Base-by-base conservation (phyloP, 306 rosid genomes). In the Neltuma alba region DNA sequence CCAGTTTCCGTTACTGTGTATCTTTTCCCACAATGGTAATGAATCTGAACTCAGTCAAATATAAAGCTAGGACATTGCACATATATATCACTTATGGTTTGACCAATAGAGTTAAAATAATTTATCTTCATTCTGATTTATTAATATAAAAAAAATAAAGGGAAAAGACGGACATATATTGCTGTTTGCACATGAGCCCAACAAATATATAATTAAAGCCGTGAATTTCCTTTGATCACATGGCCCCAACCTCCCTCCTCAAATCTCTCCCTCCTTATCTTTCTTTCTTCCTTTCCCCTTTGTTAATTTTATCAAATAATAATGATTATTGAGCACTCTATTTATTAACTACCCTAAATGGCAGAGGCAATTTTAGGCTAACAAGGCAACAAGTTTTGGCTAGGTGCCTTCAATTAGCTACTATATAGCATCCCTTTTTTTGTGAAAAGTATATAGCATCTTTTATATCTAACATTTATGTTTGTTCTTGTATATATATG, bases 131-230 rank as follows among this genome's bases (percentile, higher is more conserved):
- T 54, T 23, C 30, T 54, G 1, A n/a, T 54, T 52, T 54, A 52
- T n/a, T 52, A 2, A 18, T 50, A 6, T 18, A n/a, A 50, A 18
- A 50, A 18, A 6, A 47, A 13, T 13, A 44, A 44, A 7, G 10
- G 58, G 12, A 7, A 20, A 20, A 52, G n/a, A 52, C 0, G 23
- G 58, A 48, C 11, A 52, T 2, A 52, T 52, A 52, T 52, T 52
- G 25, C 58, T 83, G 76, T 72, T 61, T 76, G 80, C 87, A 86
- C 89, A 83, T 83, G 89, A 77, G 45, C 31, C 75, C 86, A 76
- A 76, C 54, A n/a, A n/a, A n/a, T n/a, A 60, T 60, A 75, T 70
- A 70, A 70, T 62, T 76, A 65, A 76, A 74, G 62, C 80, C 76
- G 55, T 23, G 65, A 76, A 70, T 79, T 82, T 72, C 64, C 82